Base-by-base conservation (phyloP, 371 early-diverging fungal genomes). In the Zopfochytrium polystomum region DNA sequence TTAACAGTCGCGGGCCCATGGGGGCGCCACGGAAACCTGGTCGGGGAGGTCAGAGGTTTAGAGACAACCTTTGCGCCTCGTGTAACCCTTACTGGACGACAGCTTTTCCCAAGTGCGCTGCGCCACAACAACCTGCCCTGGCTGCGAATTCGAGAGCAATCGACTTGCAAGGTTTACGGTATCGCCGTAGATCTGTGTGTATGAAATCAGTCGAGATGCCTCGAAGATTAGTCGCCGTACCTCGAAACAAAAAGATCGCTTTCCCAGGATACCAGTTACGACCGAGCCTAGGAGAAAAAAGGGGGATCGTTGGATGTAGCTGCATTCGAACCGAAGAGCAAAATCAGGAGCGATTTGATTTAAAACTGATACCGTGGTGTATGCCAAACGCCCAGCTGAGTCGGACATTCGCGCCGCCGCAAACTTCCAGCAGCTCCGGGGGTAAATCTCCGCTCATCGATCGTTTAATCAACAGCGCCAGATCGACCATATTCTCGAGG, bases 181-280 rank as follows among this genome's bases (percentile, higher is more conserved):
- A 50, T 75, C 76, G 0, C 76, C 76, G 49, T 75, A 75, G 20
- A 74, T 62, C 72, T 72, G n/a, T n/a, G n/a, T n/a, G n/a, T n/a
- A n/a, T n/a, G n/a, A n/a, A n/a, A n/a, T n/a, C n/a, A n/a, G n/a
- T n/a, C n/a, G n/a, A n/a, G n/a, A n/a, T n/a, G n/a, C n/a, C n/a
- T n/a, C n/a, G n/a, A n/a, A n/a, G n/a, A n/a, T n/a, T n/a, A n/a
- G n/a, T n/a, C n/a, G n/a, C n/a, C 55, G 45, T 35, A 73, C 73
- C 68, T 75, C 76, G 33, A 72, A 75, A 26, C 63, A 63, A 58
- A 75, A 75, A 46, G 70, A 68, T 48, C 67, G 72, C 55, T 66
- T 65, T 1, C 76, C 76, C 1, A 75, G 73, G 51, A 75, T 75
- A 13, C 76, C 72, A n/a, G 76, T 73, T 2, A 75, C 76, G 18